phyloP scores from a whole-genome alignment of 768 basidiomycete genomes.

The Tulasnella sp. region DNA sequence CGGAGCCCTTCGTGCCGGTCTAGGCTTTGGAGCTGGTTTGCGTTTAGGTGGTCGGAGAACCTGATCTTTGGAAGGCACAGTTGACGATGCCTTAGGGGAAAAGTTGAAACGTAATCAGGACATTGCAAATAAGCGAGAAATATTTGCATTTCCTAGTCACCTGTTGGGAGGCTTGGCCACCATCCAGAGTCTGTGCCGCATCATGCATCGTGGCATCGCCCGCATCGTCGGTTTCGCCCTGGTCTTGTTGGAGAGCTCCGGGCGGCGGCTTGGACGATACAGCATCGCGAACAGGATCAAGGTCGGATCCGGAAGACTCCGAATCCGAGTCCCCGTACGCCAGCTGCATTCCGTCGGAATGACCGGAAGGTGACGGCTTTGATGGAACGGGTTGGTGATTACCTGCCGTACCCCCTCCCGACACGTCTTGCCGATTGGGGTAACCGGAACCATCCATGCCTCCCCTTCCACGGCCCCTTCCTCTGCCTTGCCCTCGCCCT shows the following conservation, averaged over 20 bases:
- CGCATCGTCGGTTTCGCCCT: neutral
- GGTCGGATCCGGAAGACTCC: constrained; percentile 38
- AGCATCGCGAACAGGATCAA: constrained; percentile 42
- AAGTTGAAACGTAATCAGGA: constrained; percentile 11
- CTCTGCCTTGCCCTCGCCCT: constrained; percentile 6
- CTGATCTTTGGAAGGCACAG: neutral
- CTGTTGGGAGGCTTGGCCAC: constrained; percentile 40
- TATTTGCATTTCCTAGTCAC: constrained; percentile 11
- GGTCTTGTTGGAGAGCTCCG: constrained; percentile 17
- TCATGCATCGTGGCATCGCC: neutral
- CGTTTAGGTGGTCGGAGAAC: constrained; percentile 47
- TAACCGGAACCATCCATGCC: neutral
- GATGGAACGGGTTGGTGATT: neutral
- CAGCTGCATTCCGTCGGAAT: constrained; percentile 38
- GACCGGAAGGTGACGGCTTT: constrained; percentile 1
- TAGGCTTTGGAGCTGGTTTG: constrained; percentile 49
- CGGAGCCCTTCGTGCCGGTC: constrained; percentile 52
- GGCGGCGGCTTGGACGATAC: constrained; percentile 40
- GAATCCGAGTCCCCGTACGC: constrained; percentile 37
- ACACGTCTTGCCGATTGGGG: neutral
- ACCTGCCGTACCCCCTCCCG: neutral
- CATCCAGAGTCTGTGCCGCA: constrained; percentile 36
- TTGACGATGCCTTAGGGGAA: neutral
- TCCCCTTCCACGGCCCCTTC: neutral
- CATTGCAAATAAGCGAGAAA: neutral